Evolutionary conservation across 129 eudicot species (phyloP), one percentile per base, ranked within the genome.

Genomic region (Rutidosis leptorrhynchoides): DNA sequence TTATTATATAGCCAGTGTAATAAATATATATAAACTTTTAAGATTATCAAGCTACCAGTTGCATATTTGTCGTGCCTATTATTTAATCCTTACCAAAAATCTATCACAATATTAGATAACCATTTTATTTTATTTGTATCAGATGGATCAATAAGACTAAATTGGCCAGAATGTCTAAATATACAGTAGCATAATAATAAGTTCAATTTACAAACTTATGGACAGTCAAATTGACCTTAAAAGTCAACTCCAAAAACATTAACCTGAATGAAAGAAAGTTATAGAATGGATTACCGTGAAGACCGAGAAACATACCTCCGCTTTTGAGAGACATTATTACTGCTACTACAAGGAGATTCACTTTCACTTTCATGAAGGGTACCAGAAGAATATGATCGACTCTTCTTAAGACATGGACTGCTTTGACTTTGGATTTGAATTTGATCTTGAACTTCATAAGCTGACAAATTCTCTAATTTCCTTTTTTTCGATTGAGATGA

Each of bases 381-480:
- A 58, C 85, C 95, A n/a, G 99, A 84, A 27, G 99, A 94, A 70
- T 69, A 94, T 17, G 99, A 89, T 14, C 82, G 90, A 62, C 99
- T 84, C 69, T 88, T 84, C 71, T 90, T 84, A 56, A 89, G 93
- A 73, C 30, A 67, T 33, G 95, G 91, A 65, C 75, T 55, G 37
- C 45, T 51, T 55, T 53, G 70, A 33, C 22, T 71, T n/a, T n/a
- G n/a, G 40, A 42, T 48, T 59, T 53, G 70, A 33, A 12, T 62
- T 33, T 63, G 65, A 64, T 25, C 77, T 48, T 76, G 84, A 52
- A 76, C 79, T 69, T 78, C 88, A 55, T 72, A 35, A 17, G 67
- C 83, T 4, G 82, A 62, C 23, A 81, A 72, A 57, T 79, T 86
- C 63, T 86, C 94, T 66, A 67, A 65, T 68, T 81, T 82, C 65